These are phyloP conservation scores for Hymenoscyphus fraxineus DNA, from an alignment of 2,329 filamentous ascomycete genomes.

Conservation along the genomic window DNA sequence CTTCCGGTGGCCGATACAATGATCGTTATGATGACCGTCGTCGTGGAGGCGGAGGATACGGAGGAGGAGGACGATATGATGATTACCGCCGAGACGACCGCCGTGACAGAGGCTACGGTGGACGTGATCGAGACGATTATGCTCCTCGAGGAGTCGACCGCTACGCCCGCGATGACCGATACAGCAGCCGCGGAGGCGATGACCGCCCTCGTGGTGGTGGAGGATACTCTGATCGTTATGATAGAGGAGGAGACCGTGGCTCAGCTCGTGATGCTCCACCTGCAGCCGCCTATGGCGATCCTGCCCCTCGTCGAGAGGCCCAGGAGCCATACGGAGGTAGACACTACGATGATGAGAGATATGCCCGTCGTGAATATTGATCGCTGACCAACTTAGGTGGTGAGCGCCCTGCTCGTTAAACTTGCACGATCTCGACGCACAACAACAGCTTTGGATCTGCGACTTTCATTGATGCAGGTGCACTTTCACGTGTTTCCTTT, in stretches of 20 bases:
- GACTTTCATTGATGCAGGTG: constrained; percentile 37
- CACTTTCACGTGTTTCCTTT: constrained; percentile 33
- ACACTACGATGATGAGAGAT: constrained; percentile 36
- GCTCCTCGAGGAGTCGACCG: constrained; percentile 22
- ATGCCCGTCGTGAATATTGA: constrained; percentile 35
- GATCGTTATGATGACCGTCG: constrained; percentile 42
- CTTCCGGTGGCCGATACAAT: constrained; percentile 39
- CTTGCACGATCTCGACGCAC: constrained; percentile 34
- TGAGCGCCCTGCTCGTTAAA: constrained; percentile 38
- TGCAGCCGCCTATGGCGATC: constrained; percentile 41
- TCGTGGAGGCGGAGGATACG: constrained; percentile 37
- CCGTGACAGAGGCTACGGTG: constrained; percentile 40
- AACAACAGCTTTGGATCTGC: constrained; percentile 35
- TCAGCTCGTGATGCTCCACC: constrained; percentile 40
- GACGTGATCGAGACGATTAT: constrained; percentile 39
- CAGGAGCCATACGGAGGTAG: constrained; percentile 44
- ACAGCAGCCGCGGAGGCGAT: constrained; percentile 30
- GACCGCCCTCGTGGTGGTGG: constrained; percentile 47
- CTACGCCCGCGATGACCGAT: constrained; percentile 19
- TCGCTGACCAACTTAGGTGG: constrained; percentile 36
- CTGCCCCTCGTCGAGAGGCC: constrained; percentile 41
- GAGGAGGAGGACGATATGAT: constrained; percentile 28
- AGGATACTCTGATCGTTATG: constrained; percentile 42
- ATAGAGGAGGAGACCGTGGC: constrained; percentile 47
- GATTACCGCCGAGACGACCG: constrained; percentile 40